Conservation (phyloP, 2,329 filamentous ascomycete species). For the Cytospora mali region DNA sequence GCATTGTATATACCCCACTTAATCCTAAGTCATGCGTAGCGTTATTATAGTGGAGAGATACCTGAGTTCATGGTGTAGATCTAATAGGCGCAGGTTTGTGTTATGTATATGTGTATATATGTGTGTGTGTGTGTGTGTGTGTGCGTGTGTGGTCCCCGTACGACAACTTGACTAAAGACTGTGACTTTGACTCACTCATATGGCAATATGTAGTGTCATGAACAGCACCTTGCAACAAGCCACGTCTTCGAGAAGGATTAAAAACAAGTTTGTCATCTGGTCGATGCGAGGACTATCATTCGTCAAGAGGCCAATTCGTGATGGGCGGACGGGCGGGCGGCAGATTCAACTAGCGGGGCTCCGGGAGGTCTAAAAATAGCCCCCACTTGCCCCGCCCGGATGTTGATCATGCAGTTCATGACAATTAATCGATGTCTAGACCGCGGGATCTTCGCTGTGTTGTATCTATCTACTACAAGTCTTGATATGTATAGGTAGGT, state of each 20-base stretch:
- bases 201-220: too few relatives aligned
- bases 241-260: not conserved
- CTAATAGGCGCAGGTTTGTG: too few relatives aligned
- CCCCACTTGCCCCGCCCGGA: constrained; percentile 16
- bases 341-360: constrained; percentile 21
- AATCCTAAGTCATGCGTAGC: not conserved
- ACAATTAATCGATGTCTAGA: not conserved
- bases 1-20: not conserved
- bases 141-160: too few relatives aligned
- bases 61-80: not conserved
- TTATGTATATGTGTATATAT: constrained; percentile 1
- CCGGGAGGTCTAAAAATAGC: constrained; percentile 25
- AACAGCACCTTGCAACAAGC: too few relatives aligned
- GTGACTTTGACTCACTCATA: too few relatives aligned
- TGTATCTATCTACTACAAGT: too few relatives aligned
- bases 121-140: too few relatives aligned
- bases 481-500: too few relatives aligned
- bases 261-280: not conserved
- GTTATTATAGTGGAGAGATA: not conserved
- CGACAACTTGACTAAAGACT: too few relatives aligned
- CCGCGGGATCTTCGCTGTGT: too few relatives aligned
- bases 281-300: not conserved
- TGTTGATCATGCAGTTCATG: not conserved
- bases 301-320: not conserved
- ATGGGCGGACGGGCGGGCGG: constrained; percentile 3